Evolutionary conservation across 768 basidiomycete genomes (phyloP).

Genomic region (Tricholoma sp.): DNA sequence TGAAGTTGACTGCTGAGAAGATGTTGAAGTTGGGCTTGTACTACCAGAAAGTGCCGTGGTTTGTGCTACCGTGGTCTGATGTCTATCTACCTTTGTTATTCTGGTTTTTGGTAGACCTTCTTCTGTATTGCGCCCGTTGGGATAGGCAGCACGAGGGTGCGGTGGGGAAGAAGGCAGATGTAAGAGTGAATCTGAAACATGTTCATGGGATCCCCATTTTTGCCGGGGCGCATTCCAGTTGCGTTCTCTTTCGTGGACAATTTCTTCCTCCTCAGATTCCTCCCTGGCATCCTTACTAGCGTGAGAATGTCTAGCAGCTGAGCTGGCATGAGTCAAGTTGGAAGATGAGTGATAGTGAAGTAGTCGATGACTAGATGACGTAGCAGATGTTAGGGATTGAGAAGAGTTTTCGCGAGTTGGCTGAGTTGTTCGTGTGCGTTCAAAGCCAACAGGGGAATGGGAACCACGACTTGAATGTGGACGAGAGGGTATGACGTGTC

Average conservation of each 20-base stretch:
- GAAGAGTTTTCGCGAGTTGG: slow-evolving; percentile 33
- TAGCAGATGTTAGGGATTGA: slow-evolving; percentile 26
- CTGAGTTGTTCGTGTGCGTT: slow-evolving; percentile 14
- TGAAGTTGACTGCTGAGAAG: neutral
- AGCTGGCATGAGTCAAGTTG: slow-evolving; percentile 33
- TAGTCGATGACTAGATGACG: slow-evolving; percentile 13
- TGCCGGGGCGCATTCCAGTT: slow-evolving; percentile 71
- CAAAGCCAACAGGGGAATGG: slow-evolving; percentile 25
- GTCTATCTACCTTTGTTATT: slow-evolving; percentile 14
- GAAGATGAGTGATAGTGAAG: slow-evolving; percentile 27
- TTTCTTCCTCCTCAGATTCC: slow-evolving; percentile 21
- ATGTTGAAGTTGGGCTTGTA: neutral
- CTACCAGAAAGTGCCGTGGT: neutral
- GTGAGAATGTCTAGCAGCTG: slow-evolving; percentile 33
- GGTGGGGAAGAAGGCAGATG: slow-evolving; percentile 10
- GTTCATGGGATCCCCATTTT: slow-evolving; percentile 36
- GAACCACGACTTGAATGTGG: slow-evolving; percentile 39
- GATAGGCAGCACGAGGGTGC: slow-evolving; percentile 4
- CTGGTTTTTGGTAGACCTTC: slow-evolving; percentile 15
- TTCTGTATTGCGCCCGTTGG: slow-evolving; percentile 13
- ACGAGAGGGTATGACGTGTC: slow-evolving; percentile 29
- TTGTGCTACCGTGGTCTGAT: neutral
- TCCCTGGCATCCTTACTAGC: slow-evolving; percentile 24
- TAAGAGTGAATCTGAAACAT: slow-evolving; percentile 8
- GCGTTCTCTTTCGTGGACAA: slow-evolving; percentile 45